These are phyloP conservation scores for Kwoniella sp. DNA, from an alignment of 768 basidiomycete species.

Conservation along the genomic window DNA sequence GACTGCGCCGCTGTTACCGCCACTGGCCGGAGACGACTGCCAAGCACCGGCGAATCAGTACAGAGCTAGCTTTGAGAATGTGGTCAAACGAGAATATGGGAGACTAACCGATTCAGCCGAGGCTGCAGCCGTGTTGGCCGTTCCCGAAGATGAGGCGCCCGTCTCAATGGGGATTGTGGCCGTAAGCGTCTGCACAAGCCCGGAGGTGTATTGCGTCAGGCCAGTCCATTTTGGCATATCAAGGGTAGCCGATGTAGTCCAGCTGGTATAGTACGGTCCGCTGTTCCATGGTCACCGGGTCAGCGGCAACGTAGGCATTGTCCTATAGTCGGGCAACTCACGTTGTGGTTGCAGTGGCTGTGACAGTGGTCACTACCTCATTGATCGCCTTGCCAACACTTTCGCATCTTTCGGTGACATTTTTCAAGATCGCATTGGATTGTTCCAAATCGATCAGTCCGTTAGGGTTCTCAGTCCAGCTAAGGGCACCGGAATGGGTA, in stretches of 20 bases:
- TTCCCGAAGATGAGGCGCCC: not conserved
- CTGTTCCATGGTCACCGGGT: not conserved
- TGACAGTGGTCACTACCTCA: constrained; percentile 7
- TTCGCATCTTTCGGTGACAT: constrained; percentile 13
- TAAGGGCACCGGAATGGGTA: not conserved
- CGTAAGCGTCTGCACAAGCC: not conserved
- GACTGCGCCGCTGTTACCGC: not conserved
- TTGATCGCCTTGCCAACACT: constrained; percentile 1
- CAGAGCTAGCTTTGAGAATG: too few species aligned
- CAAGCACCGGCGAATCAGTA: too few species aligned
- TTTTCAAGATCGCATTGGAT: constrained; percentile 18
- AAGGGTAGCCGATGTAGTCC: not conserved
- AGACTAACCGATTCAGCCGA: not conserved
- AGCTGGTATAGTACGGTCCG: constrained; percentile 23
- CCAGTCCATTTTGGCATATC: not conserved
- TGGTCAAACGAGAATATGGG: too few species aligned
- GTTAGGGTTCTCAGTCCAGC: constrained; percentile 7
- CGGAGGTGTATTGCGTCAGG: not conserved
- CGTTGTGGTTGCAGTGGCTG: constrained; percentile 27
- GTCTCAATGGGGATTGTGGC: not conserved
- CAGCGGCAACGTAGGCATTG: too few species aligned
- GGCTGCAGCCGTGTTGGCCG: not conserved
- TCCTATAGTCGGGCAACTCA: too few species aligned
- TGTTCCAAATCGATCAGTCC: constrained; percentile 17
- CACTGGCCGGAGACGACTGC: not conserved